Percentiles rank a stretch among this genome's conserved stretches.
Evolutionary conservation across 2,329 filamentous ascomycete species (phyloP).

Genomic region (Talaromyces sp.): DNA sequence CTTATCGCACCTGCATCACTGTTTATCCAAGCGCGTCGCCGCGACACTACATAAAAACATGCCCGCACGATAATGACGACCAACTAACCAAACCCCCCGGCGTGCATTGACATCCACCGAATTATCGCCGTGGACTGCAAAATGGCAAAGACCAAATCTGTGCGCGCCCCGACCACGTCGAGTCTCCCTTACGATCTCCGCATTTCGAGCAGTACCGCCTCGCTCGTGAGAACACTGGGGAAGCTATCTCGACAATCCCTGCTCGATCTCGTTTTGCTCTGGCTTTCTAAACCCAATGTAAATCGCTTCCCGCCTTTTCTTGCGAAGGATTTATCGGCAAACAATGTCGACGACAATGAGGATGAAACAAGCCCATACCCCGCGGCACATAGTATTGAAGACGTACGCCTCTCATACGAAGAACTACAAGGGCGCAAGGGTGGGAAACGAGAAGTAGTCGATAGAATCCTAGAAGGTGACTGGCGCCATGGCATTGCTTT

Average conservation of each 20-base stretch:
- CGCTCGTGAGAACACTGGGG: slow-evolving; percentile 60
- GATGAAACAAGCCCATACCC: slow-evolving; percentile 64
- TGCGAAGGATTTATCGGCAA: slow-evolving; percentile 36
- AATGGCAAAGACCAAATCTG: slow-evolving; percentile 27
- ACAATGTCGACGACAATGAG: slow-evolving; percentile 41
- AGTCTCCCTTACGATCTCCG: slow-evolving; percentile 66
- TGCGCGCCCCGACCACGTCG: slow-evolving; percentile 60
- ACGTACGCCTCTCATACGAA: slow-evolving; percentile 60
- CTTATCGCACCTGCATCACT: neutral
- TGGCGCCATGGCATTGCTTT: slow-evolving; percentile 52
- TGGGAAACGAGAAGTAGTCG: slow-evolving; percentile 49
- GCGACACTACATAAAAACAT: neutral
- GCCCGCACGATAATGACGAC: neutral
- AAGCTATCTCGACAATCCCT: slow-evolving; percentile 68
- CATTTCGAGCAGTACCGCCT: slow-evolving; percentile 58
- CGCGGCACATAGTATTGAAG: slow-evolving; percentile 58
- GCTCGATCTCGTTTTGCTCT: slow-evolving; percentile 66
- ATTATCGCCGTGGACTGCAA: neutral
- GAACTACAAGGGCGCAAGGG: slow-evolving; percentile 52
- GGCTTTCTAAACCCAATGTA: slow-evolving; percentile 65
- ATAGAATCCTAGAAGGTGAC: slow-evolving; percentile 52
- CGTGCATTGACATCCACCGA: neutral
- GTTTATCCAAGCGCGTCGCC: neutral
- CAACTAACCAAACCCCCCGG: neutral
- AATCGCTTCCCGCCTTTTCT: slow-evolving; percentile 56